Conservation (phyloP, 371 early-diverging fungal species). For the Parasitella parasitica region DNA sequence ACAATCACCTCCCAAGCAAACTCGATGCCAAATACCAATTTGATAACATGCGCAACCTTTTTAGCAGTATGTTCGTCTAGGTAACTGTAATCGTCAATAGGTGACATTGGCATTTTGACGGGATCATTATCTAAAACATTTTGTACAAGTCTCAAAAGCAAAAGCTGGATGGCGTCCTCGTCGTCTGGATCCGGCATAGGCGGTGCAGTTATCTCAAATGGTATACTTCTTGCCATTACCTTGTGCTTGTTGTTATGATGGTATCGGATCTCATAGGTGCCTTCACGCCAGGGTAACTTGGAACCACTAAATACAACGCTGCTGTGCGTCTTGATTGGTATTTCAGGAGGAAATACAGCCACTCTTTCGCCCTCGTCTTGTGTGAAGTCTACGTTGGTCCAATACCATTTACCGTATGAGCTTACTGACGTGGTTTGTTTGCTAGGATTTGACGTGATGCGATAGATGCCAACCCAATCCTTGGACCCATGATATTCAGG, state of each 20-base stretch:
- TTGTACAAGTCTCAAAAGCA: conserved; percentile 23
- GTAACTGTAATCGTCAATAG: conserved; percentile 43
- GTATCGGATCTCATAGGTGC: conserved; percentile 79
- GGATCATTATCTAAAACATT: conserved; percentile 31
- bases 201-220: conserved; percentile 57
- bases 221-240: conserved; percentile 66
- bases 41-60: conserved; percentile 71
- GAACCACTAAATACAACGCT: conserved; percentile 47
- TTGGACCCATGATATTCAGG: conserved; percentile 56
- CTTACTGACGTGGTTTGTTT: conserved; percentile 59
- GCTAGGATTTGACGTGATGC: conserved; percentile 62
- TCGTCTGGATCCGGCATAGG: conserved; percentile 14
- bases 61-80: conserved; percentile 62
- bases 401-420: conserved; percentile 61
- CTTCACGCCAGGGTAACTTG: conserved; percentile 74
- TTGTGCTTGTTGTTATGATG: conserved; percentile 76
- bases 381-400: conserved; percentile 3
- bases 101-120: conserved; percentile 44
- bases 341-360: not conserved
- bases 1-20: conserved; percentile 75
- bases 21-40: conserved; percentile 74
- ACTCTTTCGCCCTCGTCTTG: conserved; percentile 1
- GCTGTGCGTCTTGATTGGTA: conserved; percentile 19
- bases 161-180: conserved; percentile 13
- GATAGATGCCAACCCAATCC: conserved; percentile 91